Evolutionary conservation across 371 early-diverging fungal species (phyloP).

Genomic region (Zopfochytrium polystomum): DNA sequence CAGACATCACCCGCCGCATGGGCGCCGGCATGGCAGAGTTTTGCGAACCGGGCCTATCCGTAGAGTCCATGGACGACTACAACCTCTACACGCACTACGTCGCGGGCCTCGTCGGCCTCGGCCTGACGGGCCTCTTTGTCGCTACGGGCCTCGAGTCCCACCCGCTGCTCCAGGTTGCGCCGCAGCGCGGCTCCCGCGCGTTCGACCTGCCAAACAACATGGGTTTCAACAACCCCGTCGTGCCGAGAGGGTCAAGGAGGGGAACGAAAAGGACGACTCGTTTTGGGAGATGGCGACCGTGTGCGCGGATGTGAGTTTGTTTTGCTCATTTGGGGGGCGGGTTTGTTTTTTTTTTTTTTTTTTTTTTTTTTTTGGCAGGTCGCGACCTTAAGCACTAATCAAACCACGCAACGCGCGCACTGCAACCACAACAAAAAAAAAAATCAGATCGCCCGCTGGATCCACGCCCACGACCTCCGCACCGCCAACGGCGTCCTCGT

Average conservation of each 20-base stretch:
- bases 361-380: neutral
- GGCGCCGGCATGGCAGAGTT: constrained; percentile 93
- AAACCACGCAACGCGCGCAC: neutral
- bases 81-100: constrained; percentile 96
- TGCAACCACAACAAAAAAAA: neutral
- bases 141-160: constrained; percentile 80
- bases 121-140: constrained; percentile 85
- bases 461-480: too few relatives aligned
- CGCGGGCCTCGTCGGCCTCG: constrained; percentile 94
- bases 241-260: constrained; percentile 65
- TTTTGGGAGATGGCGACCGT: constrained; percentile 34
- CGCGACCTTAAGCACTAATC: neutral
- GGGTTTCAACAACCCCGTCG: constrained; percentile 83
- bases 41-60: constrained; percentile 64
- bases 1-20: constrained; percentile 88
- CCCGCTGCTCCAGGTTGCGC: constrained; percentile 33
- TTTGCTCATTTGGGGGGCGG: too few relatives aligned
- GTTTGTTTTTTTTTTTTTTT: neutral
- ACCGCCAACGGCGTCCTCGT: constrained; percentile 7
- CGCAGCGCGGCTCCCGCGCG: too few relatives aligned
- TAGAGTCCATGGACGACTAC: constrained; percentile 79
- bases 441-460: constrained; percentile 37
- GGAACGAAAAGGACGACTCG: constrained; percentile 29
- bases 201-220: constrained; percentile 76
- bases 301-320: constrained; percentile 35